Base-by-base conservation (phyloP, 1,284 basidiomycete species). In the Lentinus polychrous region DNA sequence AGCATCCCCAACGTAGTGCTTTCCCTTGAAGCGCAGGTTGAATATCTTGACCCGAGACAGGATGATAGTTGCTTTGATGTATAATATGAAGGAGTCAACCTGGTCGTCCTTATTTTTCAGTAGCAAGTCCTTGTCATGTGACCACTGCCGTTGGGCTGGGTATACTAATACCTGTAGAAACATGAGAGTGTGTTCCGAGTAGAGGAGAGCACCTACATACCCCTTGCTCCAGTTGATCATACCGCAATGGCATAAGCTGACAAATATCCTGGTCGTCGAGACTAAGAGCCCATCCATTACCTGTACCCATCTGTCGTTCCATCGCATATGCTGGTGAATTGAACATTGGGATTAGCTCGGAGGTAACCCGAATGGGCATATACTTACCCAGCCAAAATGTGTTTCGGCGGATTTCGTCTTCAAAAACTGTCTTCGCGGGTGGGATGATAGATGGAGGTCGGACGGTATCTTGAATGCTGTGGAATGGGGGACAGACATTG, bases 61-160 rank as follows among this genome's bases (percentile, higher is more conserved):
- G 34, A 89, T 57, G 49, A 87, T 78, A 8, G 74, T 71, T 17
- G 78, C 74, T 60, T 89, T 89, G 60, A 87, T 72, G 54, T 84
- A 86, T n/a, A 89, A 60, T n/a, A 76, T 76, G 55, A 86, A 86
- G 1, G 83, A 78, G 59, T 89, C 86, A 0, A 77, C 78, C 56
- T 83, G 78, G n/a, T 72, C 69, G 36, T 76, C 76, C 17, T 77
- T 76, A 57, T 86, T 81, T 8, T 64, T 61, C 7, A 79, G 69
- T 20, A 86, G 69, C 12, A 86, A 63, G 55, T 81, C 73, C 49
- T 68, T 71, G 11, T 73, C 73, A 55, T 83, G 78, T 0, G 83
- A 79, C 78, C 84, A 85, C 62, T 88, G 85, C 15, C 86, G 74
- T 37, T 79, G 72, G 31, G 73, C 65, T 7, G 78, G 74, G 8